Conservation (phyloP, 148 eudicot genomes). For the Amaranthus palmeri region DNA sequence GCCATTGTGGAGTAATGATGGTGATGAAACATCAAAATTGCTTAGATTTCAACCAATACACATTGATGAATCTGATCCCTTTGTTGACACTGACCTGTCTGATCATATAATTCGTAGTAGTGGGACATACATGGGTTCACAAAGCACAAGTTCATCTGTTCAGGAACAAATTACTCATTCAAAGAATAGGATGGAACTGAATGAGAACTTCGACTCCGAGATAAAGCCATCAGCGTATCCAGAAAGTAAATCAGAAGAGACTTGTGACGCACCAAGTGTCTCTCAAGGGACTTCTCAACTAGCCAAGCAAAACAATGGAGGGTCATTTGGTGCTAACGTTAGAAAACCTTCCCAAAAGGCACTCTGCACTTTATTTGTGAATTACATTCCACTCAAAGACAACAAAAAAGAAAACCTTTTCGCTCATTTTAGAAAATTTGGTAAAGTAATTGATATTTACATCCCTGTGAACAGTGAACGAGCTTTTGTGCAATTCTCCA, state of each 20-base stretch:
- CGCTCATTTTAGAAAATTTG: slow-evolving; percentile 83
- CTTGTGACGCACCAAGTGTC: slow-evolving; percentile 27
- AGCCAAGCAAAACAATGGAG: slow-evolving; percentile 38
- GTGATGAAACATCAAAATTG: slow-evolving; percentile 48
- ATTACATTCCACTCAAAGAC: slow-evolving; percentile 71
- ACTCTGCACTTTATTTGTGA: slow-evolving; percentile 70
- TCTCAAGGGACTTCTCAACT: slow-evolving; percentile 29
- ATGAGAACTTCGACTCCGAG: slow-evolving; percentile 39
- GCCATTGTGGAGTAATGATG: slow-evolving; percentile 77
- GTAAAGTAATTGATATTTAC: slow-evolving; percentile 76
- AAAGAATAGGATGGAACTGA: slow-evolving; percentile 43
- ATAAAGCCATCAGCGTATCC: slow-evolving; percentile 31
- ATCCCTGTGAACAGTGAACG: slow-evolving; percentile 68
- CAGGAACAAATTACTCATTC: slow-evolving; percentile 55
- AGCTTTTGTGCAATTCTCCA: slow-evolving; percentile 95
- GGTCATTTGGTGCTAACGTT: slow-evolving; percentile 27
- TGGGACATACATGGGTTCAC: slow-evolving; percentile 40
- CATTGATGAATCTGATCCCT: slow-evolving; percentile 43
- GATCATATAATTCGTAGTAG: slow-evolving; percentile 30
- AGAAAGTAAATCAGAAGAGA: slow-evolving; percentile 31
- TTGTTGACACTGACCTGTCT: slow-evolving; percentile 41
- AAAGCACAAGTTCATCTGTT: slow-evolving; percentile 47
- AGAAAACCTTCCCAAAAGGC: slow-evolving; percentile 69
- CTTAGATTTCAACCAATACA: slow-evolving; percentile 37
- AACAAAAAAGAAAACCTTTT: slow-evolving; percentile 76